Evolutionary conservation across 306 rosid genomes (phyloP).

Genomic region (Canavalia ensiformis): DNA sequence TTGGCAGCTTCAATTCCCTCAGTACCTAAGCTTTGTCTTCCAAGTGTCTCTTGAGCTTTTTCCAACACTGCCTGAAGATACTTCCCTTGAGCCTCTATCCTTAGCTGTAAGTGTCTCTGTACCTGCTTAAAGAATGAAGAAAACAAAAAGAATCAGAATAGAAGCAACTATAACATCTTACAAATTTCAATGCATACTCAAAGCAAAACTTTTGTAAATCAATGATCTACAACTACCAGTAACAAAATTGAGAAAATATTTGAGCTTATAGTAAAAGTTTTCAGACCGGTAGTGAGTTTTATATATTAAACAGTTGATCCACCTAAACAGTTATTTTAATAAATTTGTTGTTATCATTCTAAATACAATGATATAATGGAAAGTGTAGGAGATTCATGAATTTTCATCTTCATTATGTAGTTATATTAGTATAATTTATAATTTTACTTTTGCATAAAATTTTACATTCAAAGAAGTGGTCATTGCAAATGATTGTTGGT

Average conservation of each 20-base stretch:
- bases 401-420: not conserved
- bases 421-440: not conserved
- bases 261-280: not conserved
- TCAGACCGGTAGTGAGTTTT: not conserved
- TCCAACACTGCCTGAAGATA: constrained; percentile 84
- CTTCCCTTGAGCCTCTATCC: constrained; percentile 92
- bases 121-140: constrained; percentile 60
- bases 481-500: not conserved
- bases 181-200: not conserved
- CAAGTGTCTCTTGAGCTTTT: constrained; percentile 82
- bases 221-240: not conserved
- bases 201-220: not conserved
- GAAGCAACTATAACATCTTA: not conserved
- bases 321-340: not conserved
- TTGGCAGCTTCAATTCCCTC: constrained; percentile 80
- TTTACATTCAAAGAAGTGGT: not conserved
- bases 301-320: not conserved
- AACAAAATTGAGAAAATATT: not conserved
- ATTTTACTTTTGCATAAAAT: not conserved
- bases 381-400: not conserved
- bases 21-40: constrained; percentile 64
- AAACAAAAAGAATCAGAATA: constrained; percentile 17
- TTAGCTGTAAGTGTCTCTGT: constrained; percentile 84
- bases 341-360: not conserved
- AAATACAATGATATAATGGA: not conserved